These are phyloP conservation scores for Chlamydomonas sphaeroides DNA, from an alignment of 139 green algal species.

Conservation along the genomic window DNA sequence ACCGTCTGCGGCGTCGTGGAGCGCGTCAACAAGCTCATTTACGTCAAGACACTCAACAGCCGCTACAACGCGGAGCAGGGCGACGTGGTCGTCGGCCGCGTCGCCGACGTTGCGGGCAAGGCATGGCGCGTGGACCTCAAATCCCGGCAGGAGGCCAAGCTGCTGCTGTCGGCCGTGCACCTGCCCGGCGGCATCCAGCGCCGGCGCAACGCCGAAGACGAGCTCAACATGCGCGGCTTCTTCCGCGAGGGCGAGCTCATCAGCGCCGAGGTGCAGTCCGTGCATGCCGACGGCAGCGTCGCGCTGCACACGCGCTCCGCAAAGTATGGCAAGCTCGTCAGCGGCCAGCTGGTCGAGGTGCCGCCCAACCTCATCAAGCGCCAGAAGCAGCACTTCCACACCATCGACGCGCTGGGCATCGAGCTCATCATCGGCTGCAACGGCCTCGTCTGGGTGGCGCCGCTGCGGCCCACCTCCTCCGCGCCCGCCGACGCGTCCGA, in stretches of 20 bases:
- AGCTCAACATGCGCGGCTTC: conserved; percentile 88
- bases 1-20: conserved; percentile 80
- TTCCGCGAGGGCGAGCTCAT: conserved; percentile 89
- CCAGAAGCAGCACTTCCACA: conserved; percentile 86
- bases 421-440: conserved; percentile 88
- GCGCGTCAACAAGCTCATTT: conserved; percentile 87
- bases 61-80: conserved; percentile 82
- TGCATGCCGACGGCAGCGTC: conserved; percentile 77
- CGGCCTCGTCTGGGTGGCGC: conserved; percentile 83
- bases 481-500: neutral
- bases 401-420: conserved; percentile 68
- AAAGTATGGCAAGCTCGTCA: conserved; percentile 86
- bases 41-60: conserved; percentile 74
- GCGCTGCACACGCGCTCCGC: conserved; percentile 87
- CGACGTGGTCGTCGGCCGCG: conserved; percentile 86
- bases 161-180: conserved; percentile 89
- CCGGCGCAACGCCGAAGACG: conserved; percentile 88
- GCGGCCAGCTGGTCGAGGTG: conserved; percentile 77
- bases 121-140: conserved; percentile 87
- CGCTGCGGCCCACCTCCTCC: conserved; percentile 26
- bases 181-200: conserved; percentile 85
- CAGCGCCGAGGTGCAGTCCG: conserved; percentile 86
- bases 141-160: conserved; percentile 68
- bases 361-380: conserved; percentile 80
- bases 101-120: conserved; percentile 80